Evolutionary conservation across 192 early-diverging fungal species (phyloP), one percentile per base, ranked within the genome.

Genomic region (Phlyctochytrium arcticum): DNA sequence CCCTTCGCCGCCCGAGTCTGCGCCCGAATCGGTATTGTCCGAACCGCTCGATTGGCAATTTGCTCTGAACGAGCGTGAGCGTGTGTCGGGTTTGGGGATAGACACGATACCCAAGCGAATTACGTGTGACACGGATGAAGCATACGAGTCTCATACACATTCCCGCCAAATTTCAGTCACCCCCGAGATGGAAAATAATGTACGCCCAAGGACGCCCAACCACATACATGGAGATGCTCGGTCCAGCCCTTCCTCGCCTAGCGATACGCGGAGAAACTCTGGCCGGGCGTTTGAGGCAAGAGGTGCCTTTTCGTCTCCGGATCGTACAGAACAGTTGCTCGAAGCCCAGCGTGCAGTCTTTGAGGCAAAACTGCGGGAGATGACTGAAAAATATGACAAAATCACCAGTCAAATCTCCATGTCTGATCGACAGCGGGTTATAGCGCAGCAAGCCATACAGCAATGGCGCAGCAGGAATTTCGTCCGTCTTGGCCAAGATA

Each of bases 1-100:
- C 12, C 21, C 21, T 27, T 21, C 50, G 17, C 30, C 50, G 29
- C 19, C 50, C 26, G 4, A 17, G n/a, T 57, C 62, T 8, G 10
- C 54, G 6, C 24, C 15, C 2, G n/a, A 15, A 10, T 60, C 54
- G 3, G 62, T 23, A 30, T 10, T 39, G 44, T 57, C 62, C 17
- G 53, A 15, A 24, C 8, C 67, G 26, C 82, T 83, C 6, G 90
- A 91, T 63, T 93, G 89, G 88, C 86, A 85, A 33, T 89, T 80
- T 72, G 89, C 89, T 2, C 84, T 82, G 68, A 76, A 79, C 24
- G 89, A 92, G 68, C 53, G 62, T 24, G 62, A 64, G 7, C 30
- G 17, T 4, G 50, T 27, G 15, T 53, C 50, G 3, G 29, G 17
- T 23, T 10, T 61, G 15, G 62, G 50, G 57, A 12, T 5, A 12